Evolutionary conservation across 129 eudicot species (phyloP).

Genomic region (Mikania micrantha): DNA sequence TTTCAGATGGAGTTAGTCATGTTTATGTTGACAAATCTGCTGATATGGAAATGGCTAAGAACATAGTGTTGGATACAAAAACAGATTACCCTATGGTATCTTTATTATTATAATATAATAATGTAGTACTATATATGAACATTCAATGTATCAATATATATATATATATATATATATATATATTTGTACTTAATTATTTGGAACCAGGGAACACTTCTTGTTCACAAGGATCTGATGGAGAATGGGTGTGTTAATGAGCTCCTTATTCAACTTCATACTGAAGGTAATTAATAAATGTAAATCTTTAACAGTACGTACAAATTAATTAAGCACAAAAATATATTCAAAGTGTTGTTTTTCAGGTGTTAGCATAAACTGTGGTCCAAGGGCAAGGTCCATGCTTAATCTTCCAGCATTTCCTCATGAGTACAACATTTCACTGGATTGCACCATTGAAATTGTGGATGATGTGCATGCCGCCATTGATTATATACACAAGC

Average conservation of each 20-base stretch:
- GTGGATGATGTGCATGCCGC: conserved; percentile 97
- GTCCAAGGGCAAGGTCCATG: conserved; percentile 60
- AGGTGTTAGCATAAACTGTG: conserved; percentile 88
- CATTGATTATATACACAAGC: conserved; percentile 83
- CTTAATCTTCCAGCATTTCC: conserved; percentile 68
- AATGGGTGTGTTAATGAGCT: conserved; percentile 61
- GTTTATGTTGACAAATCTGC: conserved; percentile 96
- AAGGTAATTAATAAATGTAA: conserved; percentile 58
- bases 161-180: no score
- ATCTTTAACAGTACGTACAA: not conserved
- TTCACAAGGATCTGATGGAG: conserved; percentile 75
- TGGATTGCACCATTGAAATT: conserved; percentile 81
- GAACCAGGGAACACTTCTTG: conserved; percentile 91
- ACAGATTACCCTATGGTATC: conserved; percentile 93
- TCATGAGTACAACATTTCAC: conserved; percentile 79
- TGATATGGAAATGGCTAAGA: conserved; percentile 82
- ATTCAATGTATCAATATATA: no score
- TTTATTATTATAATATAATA: conserved; percentile 6
- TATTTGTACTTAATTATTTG: no score
- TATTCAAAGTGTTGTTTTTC: conserved; percentile 11
- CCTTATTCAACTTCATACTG: conserved; percentile 65
- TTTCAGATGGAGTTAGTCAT: conserved; percentile 96
- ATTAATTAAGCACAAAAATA: no score
- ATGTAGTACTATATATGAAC: no score
- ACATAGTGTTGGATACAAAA: conserved; percentile 83